Base-by-base conservation (phyloP, 345 rosid species). In the Sonneratia alba region DNA sequence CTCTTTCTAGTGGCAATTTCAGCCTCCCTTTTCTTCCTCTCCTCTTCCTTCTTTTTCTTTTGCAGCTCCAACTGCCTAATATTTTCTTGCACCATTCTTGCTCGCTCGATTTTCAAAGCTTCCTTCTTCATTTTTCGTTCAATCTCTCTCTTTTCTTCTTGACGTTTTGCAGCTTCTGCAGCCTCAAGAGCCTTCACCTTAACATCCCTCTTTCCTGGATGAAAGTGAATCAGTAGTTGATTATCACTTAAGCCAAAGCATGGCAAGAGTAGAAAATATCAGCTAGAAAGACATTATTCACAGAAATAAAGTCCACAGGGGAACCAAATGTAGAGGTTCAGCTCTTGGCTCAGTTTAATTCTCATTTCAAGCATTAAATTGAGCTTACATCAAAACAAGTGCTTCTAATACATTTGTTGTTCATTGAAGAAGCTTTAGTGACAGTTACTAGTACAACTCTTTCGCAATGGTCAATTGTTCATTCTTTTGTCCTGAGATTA, bases 121-220 rank as follows among this genome's bases (percentile, higher is more conserved):
- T 90, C 97, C 82, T 87, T 96, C 83, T 87, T 86, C 85, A 85
- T 75, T 84, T 83, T 92, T 14, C 96, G 85, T 57, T 96, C 96
- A 78, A 86, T 85, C 75, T 96, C 98, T 80, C 84, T 92, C 82
- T 88, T 85, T 82, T 89, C 92, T 47, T 89, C 93, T 77, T 86
- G 86, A 71, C 91, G 87, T 78, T 82, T 91, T 45, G 94, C 88
- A 74, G 88, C 92, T 81, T 85, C 96, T 74, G 99, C 97, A 78
- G 88, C 91, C 82, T 85, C 97, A 70, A 95, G 81, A 69, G 99
- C 90, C 79, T 86, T 92, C 80, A 95, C 97, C 83, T 87, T 90
- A 66, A 92, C 81, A 70, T 91, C 91, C 77, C 93, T 91, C 83
- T 89, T 96, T 67, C 98, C 99, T 95, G 69, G 21, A 74, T 27